Base-by-base conservation (phyloP, 2,329 filamentous ascomycete species). In the Sphaerulina musiva region DNA sequence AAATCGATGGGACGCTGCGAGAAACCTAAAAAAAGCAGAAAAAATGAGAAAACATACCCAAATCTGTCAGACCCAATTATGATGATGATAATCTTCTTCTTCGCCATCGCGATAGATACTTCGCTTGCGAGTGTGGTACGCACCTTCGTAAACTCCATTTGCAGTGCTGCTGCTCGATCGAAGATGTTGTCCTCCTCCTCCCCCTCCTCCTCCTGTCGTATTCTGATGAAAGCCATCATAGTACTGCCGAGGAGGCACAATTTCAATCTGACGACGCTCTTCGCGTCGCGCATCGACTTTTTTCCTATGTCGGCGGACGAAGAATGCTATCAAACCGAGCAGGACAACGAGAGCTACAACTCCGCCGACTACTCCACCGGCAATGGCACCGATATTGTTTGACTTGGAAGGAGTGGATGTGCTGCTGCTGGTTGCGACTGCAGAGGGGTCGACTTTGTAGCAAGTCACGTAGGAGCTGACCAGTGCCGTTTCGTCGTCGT, bases 141-240 rank as follows among this genome's bases (percentile, higher is more conserved):
- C 57, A 67, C 66, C 66, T 65, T 63, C 66, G 47, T 65, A 67
- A 12, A 63, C 53, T 44, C 67, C 62, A 34, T 66, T 56, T 4
- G 59, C 50, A 2, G 62, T 65, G 45, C 62, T 66, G 26, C 26
- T 26, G 26, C 26, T 59, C 6, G 56, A 49, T n/a, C 63, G 60
- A 29, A 54, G 50, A 43, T 65, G 62, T 17, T 17, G 14, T 17
- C 14, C 14, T 17, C 14, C 14, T 17, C 14, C 14, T 17, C 14
- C 14, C 14, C 14, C 14, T 17, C 14, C 14, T 17, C 14, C 14
- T 17, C 14, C 14, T 17, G 14, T 43, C 1, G 48, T 29, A 34
- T 38, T 48, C 29, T 17, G 14, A 17, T 51, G 55, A 39, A 53
- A 50, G 8, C 32, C 51, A 17, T 55, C 49, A 17, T 50, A 46